Evolutionary conservation across 495 filamentous ascomycete genomes (phyloP).

Genomic region (Podospora pseudopauciseta): DNA sequence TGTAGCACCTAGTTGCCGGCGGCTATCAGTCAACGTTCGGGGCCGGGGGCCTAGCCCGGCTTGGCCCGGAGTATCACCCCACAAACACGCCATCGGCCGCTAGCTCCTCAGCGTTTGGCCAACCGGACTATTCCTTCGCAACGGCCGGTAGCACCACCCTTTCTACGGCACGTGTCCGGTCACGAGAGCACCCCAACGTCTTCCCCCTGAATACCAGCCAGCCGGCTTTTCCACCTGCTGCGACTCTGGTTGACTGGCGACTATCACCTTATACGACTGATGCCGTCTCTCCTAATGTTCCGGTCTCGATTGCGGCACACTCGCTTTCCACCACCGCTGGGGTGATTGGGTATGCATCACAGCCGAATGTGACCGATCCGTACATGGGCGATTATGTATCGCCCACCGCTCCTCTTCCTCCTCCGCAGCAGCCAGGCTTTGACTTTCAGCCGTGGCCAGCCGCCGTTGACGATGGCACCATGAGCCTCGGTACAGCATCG

Average conservation of each 20-base stretch:
- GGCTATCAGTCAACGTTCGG: conserved; percentile 2
- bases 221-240: conserved; percentile 8
- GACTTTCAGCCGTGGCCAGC: conserved; percentile 5
- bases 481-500: background rate
- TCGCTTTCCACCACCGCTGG: background rate
- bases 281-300: conserved; percentile 11
- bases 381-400: conserved; percentile 18
- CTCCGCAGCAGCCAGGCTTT: background rate
- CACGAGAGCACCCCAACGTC: background rate
- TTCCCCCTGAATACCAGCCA: conserved; percentile 1
- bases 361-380: conserved; percentile 4
- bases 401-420: conserved; percentile 1
- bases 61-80: conserved; percentile 13
- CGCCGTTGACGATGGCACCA: background rate
- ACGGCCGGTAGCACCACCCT: background rate
- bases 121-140: conserved; percentile 6
- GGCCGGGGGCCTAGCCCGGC: conserved; percentile 1
- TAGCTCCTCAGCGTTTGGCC: background rate
- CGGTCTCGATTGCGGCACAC: conserved; percentile 1
- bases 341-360: conserved; percentile 3
- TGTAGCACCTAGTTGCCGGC: conserved; percentile 11
- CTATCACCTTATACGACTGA: conserved; percentile 6
- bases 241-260: background rate
- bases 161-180: background rate
- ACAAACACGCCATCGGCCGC: conserved; percentile 1